phyloP scores from a whole-genome alignment of 768 basidiomycete genomes.

The Boletus edulis region DNA sequence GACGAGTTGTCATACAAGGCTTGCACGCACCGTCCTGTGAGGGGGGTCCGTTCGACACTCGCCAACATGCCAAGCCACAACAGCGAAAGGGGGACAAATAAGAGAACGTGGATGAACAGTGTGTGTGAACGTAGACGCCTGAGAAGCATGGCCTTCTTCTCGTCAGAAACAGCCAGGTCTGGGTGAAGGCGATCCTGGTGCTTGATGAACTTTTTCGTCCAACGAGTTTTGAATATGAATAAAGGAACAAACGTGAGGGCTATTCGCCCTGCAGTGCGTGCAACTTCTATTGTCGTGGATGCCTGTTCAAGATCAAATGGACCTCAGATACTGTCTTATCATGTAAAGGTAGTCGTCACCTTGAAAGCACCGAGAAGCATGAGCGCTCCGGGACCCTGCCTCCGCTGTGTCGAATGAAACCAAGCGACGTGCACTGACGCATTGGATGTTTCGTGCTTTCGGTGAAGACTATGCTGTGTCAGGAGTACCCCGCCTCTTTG shows the following conservation, averaged over 20 bases:
- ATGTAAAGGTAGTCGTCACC: slow-evolving; percentile 31
- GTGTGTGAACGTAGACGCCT: slow-evolving; percentile 50
- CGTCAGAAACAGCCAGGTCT: slow-evolving; percentile 50
- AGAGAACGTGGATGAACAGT: slow-evolving; percentile 48
- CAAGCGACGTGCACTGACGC: slow-evolving; percentile 8
- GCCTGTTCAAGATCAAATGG: slow-evolving; percentile 41
- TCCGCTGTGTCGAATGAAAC: slow-evolving; percentile 43
- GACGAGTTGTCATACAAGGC: neutral
- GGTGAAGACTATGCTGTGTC: neutral
- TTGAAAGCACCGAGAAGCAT: slow-evolving; percentile 66
- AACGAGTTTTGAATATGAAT: slow-evolving; percentile 57
- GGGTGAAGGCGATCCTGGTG: slow-evolving; percentile 36
- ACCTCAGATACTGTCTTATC: neutral
- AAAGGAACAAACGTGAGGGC: slow-evolving; percentile 75
- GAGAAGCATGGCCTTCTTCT: slow-evolving; percentile 47
- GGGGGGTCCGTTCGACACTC: slow-evolving; percentile 72
- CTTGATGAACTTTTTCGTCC: slow-evolving; percentile 48
- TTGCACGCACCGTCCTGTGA: slow-evolving; percentile 74
- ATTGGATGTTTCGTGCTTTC: slow-evolving; percentile 3
- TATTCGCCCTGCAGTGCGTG: slow-evolving; percentile 66
- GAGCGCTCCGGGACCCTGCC: slow-evolving; percentile 27
- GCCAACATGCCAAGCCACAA: slow-evolving; percentile 71
- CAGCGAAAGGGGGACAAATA: slow-evolving; percentile 58
- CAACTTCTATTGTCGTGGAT: slow-evolving; percentile 70
- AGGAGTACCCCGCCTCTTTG: slow-evolving; percentile 7